phyloP scores from a whole-genome alignment of 1,284 basidiomycete genomes.

The Apiotrichum montevideense region DNA sequence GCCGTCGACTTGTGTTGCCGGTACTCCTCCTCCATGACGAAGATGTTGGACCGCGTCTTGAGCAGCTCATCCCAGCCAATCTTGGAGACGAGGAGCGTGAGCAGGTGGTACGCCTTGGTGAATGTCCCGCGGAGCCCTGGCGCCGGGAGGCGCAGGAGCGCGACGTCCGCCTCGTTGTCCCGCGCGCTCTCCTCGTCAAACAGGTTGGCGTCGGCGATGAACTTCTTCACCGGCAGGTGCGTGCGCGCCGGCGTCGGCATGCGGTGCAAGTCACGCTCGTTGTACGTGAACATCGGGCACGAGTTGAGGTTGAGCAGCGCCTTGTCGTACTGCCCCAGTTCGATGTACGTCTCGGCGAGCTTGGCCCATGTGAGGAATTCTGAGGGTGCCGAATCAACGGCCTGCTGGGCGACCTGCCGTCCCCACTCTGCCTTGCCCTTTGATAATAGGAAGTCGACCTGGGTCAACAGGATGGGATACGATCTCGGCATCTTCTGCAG shows the following conservation, averaged over 20 bases:
- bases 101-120: conserved; percentile 84
- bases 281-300: conserved; percentile 99
- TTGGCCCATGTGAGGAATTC: conserved; percentile 99
- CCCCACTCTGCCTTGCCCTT: conserved; percentile 87
- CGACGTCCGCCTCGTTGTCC: conserved; percentile 91
- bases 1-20: conserved; percentile 59
- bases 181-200: conserved; percentile 56
- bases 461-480: conserved; percentile 87
- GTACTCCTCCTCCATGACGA: conserved; percentile 99
- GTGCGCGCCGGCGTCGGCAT: conserved; percentile 74
- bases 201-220: conserved; percentile 67
- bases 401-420: conserved; percentile 81
- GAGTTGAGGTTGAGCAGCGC: conserved; percentile 91
- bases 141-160: conserved; percentile 84
- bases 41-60: conserved; percentile 85
- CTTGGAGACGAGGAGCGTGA: conserved; percentile 81
- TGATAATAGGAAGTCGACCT: conserved; percentile 79
- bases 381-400: conserved; percentile 94
- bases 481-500: conserved; percentile 82
- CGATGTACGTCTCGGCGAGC: conserved; percentile 89
- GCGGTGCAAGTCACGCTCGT: conserved; percentile 89
- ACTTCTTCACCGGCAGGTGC: conserved; percentile 78
- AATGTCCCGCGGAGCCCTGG: conserved; percentile 93
- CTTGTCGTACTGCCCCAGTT: conserved; percentile 77
- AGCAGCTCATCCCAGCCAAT: conserved; percentile 99